These are phyloP conservation scores for Quercus variabilis DNA, from an alignment of 306 rosid genomes.

Conservation along the genomic window DNA sequence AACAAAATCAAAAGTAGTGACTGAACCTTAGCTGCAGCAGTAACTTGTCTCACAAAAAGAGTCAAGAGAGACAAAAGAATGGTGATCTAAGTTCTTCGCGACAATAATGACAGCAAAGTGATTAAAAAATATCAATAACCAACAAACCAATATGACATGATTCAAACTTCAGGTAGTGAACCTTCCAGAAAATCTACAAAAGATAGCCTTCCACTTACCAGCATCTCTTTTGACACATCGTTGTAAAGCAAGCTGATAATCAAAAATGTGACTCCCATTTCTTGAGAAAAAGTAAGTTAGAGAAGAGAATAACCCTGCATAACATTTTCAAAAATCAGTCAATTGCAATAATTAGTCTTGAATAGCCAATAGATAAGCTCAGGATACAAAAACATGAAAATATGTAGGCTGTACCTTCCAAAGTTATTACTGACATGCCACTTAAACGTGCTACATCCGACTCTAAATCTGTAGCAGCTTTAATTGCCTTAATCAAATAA, in stretches of 20 bases:
- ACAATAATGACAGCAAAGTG: background rate
- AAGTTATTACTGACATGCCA: constrained; percentile 70
- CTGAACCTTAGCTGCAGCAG: constrained; percentile 8
- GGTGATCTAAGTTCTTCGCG: background rate
- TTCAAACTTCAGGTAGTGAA: background rate
- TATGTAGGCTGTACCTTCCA: constrained; percentile 64
- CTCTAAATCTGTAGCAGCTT: constrained; percentile 72
- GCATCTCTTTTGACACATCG: constrained; percentile 62
- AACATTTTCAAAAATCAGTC: constrained; percentile 27
- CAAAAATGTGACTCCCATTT: constrained; percentile 79
- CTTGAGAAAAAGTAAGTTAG: constrained; percentile 89
- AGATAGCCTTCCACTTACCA: constrained; percentile 40
- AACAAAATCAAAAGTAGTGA: constrained; percentile 11
- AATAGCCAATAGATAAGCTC: constrained; percentile 12
- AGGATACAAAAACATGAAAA: constrained; percentile 7
- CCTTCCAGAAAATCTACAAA: background rate
- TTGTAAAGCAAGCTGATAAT: constrained; percentile 88
- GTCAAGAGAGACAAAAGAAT: background rate
- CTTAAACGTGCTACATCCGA: constrained; percentile 54
- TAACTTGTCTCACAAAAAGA: constrained; percentile 1
- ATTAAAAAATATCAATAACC: background rate
- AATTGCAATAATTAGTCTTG: constrained; percentile 16
- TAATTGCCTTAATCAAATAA: constrained; percentile 66
- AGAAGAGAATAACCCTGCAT: constrained; percentile 79
- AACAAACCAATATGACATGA: background rate